phyloP scores from a whole-genome alignment of 1,139 yeast genomes.

The Entelexis sorbosivorans region DNA sequence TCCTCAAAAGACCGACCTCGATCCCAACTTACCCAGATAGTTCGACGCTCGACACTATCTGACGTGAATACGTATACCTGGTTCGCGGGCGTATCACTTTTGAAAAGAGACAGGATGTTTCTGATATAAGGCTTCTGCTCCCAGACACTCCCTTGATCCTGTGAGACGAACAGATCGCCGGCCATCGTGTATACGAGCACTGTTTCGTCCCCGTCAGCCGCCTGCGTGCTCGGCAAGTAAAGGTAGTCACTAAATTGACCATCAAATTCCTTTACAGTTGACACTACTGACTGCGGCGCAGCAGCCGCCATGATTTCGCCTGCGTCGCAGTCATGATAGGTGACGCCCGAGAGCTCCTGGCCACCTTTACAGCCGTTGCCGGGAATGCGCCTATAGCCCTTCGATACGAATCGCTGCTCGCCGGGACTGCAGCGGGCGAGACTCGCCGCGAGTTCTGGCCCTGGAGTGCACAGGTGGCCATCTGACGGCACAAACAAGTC shows the following conservation, averaged over 20 bases:
- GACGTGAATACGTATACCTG: constrained; percentile 11
- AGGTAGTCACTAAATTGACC: constrained; percentile 44
- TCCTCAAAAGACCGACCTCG: constrained; percentile 51
- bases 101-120: constrained; percentile 5
- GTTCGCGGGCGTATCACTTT: constrained; percentile 10
- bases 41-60: background rate
- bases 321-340: background rate
- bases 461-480: constrained; percentile 2
- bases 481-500: background rate
- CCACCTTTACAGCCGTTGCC: background rate
- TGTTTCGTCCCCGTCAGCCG: constrained; percentile 48
- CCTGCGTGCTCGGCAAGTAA: constrained; percentile 37
- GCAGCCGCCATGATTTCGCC: background rate
- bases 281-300: background rate
- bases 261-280: constrained; percentile 25
- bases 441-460: background rate
- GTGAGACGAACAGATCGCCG: constrained; percentile 50
- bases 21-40: constrained; percentile 49
- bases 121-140: background rate
- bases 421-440: background rate
- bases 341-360: background rate
- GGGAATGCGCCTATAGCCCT: background rate
- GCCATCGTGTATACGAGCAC: constrained; percentile 50
- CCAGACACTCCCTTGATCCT: constrained; percentile 65
- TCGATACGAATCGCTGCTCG: background rate